These are phyloP conservation scores for Liriodendron chinense DNA, from an alignment of 164 flowering plant genomes.

Conservation along the genomic window DNA sequence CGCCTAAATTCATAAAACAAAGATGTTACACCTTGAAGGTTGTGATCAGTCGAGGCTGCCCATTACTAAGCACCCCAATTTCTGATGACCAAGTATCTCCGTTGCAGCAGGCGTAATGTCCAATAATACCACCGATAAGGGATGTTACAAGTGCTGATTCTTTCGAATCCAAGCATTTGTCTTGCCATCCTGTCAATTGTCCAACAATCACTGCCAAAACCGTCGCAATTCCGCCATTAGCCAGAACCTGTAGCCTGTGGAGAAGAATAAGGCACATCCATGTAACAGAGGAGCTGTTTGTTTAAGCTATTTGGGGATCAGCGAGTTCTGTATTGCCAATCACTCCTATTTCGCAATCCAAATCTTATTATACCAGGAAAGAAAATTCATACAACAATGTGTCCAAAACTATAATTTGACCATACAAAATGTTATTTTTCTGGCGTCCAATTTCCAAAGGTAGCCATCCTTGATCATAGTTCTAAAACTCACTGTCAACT, in stretches of 20 bases:
- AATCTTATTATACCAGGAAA: no score
- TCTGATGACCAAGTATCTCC: slow-evolving; percentile 99
- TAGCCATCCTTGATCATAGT: no score
- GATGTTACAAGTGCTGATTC: slow-evolving; percentile 53
- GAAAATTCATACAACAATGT: no score
- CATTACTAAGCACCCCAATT: slow-evolving; percentile 83
- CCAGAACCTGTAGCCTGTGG: slow-evolving; percentile 81
- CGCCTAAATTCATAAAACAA: background rate
- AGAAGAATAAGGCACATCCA: background rate
- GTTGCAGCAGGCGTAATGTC: slow-evolving; percentile 90
- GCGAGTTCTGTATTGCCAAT: no score
- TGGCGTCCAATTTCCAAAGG: no score
- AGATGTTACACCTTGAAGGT: slow-evolving; percentile 65
- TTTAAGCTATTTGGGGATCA: no score
- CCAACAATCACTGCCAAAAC: slow-evolving; percentile 50
- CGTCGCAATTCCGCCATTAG: slow-evolving; percentile 75
- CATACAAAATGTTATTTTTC: no score
- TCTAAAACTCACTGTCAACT: no score
- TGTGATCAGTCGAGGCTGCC: slow-evolving; percentile 82
- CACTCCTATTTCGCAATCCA: no score
- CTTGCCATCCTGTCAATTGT: slow-evolving; percentile 50
- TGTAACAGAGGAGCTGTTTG: background rate
- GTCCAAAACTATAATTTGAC: no score
- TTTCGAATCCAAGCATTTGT: slow-evolving; percentile 71
- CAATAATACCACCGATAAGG: slow-evolving; percentile 84